These are phyloP conservation scores for Cyclotella baltica DNA, from an alignment of 108 stramenopile species.

Conservation along the genomic window DNA sequence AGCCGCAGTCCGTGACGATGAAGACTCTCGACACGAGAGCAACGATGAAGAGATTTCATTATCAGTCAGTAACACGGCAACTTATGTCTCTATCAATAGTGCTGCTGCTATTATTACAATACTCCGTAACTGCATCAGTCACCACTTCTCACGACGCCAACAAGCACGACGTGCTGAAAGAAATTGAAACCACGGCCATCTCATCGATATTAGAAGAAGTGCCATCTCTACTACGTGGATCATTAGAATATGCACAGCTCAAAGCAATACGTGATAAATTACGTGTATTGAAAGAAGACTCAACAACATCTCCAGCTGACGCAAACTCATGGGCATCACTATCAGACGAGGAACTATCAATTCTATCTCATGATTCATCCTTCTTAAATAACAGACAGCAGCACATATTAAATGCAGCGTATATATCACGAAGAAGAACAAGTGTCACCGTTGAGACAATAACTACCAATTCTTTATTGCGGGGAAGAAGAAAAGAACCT, in stretches of 20 bases:
- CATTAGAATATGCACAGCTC: not conserved
- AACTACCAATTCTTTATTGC: not conserved
- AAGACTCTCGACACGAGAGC: no score
- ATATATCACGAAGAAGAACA: constrained; percentile 12
- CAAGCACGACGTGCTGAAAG: no score
- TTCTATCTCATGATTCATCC: constrained; percentile 31
- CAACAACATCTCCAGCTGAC: not conserved
- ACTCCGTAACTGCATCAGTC: no score
- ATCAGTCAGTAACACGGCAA: no score
- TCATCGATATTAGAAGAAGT: not conserved
- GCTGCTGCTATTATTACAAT: no score
- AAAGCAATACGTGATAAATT: not conserved
- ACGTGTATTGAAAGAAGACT: not conserved
- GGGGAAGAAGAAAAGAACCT: not conserved
- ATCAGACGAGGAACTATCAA: constrained; percentile 14
- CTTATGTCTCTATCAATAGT: no score
- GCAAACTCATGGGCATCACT: constrained; percentile 1
- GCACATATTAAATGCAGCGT: not conserved
- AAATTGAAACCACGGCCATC: not conserved
- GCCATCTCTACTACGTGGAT: not conserved
- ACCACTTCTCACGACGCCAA: no score
- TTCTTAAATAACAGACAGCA: constrained; percentile 3
- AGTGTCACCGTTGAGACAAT: not conserved
- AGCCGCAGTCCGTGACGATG: no score
- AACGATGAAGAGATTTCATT: no score